A percentile compares a stretch with the other conserved stretches of the same genome.
Evolutionary conservation across 176 grass and related monocot species (phyloP).

Genomic region (Ananas comosus): DNA sequence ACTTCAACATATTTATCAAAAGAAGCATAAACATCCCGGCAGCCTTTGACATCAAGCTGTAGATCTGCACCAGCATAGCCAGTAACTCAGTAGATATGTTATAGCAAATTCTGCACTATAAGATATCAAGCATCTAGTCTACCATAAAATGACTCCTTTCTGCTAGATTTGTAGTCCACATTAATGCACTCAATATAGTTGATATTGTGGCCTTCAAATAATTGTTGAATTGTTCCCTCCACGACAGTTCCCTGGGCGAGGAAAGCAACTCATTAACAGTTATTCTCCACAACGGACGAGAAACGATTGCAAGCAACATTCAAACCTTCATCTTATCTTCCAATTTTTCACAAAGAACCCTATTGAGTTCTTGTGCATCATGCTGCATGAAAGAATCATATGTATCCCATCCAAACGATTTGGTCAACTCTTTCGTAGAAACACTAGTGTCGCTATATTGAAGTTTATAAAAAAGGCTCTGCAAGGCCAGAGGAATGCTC

Average conservation of each 20-base stretch:
- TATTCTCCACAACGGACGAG: background rate
- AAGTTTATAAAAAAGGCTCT: conserved; percentile 93
- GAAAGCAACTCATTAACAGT: conserved; percentile 26
- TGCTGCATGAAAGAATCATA: conserved; percentile 99
- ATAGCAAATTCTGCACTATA: conserved; percentile 15
- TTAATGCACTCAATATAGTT: conserved; percentile 96
- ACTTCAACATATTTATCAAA: conserved; percentile 98
- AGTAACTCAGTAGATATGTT: conserved; percentile 14
- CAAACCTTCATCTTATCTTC: conserved; percentile 93
- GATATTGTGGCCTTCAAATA: conserved; percentile 96
- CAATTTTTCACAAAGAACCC: conserved; percentile 92
- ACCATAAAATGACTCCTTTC: conserved; percentile 95
- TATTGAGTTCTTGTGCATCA: conserved; percentile 89
- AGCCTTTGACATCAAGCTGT: conserved; percentile 94
- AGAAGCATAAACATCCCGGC: conserved; percentile 69
- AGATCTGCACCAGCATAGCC: conserved; percentile 50
- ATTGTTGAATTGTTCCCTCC: conserved; percentile 75
- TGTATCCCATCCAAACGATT: conserved; percentile 99
- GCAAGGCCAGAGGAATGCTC: conserved; percentile 84
- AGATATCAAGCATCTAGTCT: conserved; percentile 10
- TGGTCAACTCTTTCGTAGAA: conserved; percentile 91
- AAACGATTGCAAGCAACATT: conserved; percentile 16
- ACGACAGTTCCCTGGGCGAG: conserved; percentile 74
- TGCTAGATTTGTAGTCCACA: conserved; percentile 77
- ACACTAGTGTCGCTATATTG: conserved; percentile 84